These are phyloP conservation scores for Apostasia ramifera DNA, from an alignment of 106 monocot genomes.

Conservation along the genomic window DNA sequence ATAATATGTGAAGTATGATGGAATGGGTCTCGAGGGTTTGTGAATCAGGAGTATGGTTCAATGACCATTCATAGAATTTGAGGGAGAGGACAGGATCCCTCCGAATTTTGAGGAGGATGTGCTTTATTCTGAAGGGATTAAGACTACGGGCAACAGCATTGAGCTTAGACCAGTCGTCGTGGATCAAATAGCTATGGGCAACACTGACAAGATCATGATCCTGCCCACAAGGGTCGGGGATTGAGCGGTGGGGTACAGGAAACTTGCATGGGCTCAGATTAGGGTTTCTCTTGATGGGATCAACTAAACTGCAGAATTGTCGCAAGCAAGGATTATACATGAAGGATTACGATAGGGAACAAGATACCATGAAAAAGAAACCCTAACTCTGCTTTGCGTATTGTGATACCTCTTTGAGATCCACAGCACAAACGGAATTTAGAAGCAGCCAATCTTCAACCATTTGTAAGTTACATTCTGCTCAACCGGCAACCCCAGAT, in stretches of 20 bases:
- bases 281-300: background rate
- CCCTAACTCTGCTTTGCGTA: too few species aligned
- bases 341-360: background rate
- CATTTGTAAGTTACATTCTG: too few species aligned
- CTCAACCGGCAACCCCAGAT: too few species aligned
- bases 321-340: conserved; percentile 5
- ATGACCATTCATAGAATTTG: conserved; percentile 38
- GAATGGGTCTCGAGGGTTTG: conserved; percentile 28
- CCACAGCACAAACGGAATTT: too few species aligned
- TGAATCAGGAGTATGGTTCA: conserved; percentile 26
- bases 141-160: conserved; percentile 29
- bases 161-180: conserved; percentile 46
- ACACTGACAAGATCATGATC: conserved; percentile 47
- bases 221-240: conserved; percentile 28
- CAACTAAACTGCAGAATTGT: background rate
- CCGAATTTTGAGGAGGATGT: conserved; percentile 37
- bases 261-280: background rate
- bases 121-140: conserved; percentile 36
- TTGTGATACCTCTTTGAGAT: too few species aligned
- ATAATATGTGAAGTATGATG: conserved; percentile 57
- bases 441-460: too few species aligned
- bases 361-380: too few species aligned
- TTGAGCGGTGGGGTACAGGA: conserved; percentile 54
- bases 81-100: conserved; percentile 68
- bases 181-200: conserved; percentile 49